Evolutionary conservation across 2,329 filamentous ascomycete species (phyloP), one percentile per base, ranked within the genome.

Genomic region (Pseudogymnoascus sp.): DNA sequence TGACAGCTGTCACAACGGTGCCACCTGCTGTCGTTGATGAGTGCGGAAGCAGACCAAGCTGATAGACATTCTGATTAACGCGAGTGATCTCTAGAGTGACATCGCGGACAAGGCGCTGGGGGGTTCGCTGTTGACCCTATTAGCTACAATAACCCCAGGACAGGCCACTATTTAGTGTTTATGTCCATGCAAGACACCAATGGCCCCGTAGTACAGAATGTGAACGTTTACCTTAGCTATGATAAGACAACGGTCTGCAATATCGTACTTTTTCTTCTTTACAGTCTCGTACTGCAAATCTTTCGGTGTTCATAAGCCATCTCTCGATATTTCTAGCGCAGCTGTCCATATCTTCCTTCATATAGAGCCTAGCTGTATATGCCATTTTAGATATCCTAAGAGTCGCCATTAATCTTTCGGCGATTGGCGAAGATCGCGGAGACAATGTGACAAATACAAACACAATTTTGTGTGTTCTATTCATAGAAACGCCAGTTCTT

Each of bases 381-480:
- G 6, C 43, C 43, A 22, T 50, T 50, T n/a, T 50, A 50, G 26
- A 50, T 50, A 50, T 50, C 22, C 43, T 50, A 12, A 12, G 43
- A 26, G 12, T n/a, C 4, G 4, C 22, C 22, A 12, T 50, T 12
- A n/a, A 50, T 22, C n/a, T 26, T 50, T 3, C 3, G 43, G 22
- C 43, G 43, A 28, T 50, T 50, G 12, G 43, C 43, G 28, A 50
- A 50, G 12, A 50, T 50, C 28, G 43, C 26, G 6, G 43, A 50
- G 22, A 96, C 82, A 74, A 96, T 91, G 72, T 90, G 86, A 73
- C 90, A 93, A 74, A 96, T 91, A 75, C 89, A 90, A 16, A 95
- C 91, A 96, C 6, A 96, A 83, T 75, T 91, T 90, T 4, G 90
- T 89, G 75, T 96, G 96, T 70, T 91, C 86, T 65, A 96, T 90